Evolutionary conservation across 2,329 filamentous ascomycete genomes (phyloP).

Genomic region (Davidsoniella eucalypti): DNA sequence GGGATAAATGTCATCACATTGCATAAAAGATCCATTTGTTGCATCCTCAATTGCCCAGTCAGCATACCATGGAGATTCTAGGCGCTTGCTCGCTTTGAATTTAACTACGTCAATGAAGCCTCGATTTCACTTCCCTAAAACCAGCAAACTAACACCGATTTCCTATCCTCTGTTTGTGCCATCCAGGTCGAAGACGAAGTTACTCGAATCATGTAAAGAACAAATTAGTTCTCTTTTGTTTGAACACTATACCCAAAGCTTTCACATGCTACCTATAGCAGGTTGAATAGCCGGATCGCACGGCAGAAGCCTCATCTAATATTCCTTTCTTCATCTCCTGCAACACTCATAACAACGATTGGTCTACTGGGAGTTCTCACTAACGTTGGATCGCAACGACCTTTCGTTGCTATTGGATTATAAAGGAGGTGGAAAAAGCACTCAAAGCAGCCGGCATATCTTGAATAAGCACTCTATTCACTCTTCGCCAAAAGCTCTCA

Average conservation of each 20-base stretch:
- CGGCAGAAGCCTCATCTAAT: slow-evolving; percentile 13
- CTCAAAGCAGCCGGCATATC: slow-evolving; percentile 26
- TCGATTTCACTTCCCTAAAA: not conserved
- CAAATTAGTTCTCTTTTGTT: too few species aligned
- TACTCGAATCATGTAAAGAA: slow-evolving; percentile 66
- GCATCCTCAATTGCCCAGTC: not conserved
- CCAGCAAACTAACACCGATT: not conserved
- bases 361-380: not conserved
- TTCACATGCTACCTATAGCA: too few species aligned
- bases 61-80: not conserved
- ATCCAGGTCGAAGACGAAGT: slow-evolving; percentile 73
- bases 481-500: not conserved
- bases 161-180: not conserved
- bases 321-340: not conserved
- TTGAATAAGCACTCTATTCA: slow-evolving; percentile 16
- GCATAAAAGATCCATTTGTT: not conserved
- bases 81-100: slow-evolving; percentile 5
- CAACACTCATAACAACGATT: too few species aligned
- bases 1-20: not conserved
- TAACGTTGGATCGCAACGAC: not conserved
- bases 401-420: not conserved
- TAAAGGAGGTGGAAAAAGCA: slow-evolving; percentile 21
- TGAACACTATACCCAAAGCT: too few species aligned
- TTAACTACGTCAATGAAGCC: too few species aligned
- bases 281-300: slow-evolving; percentile 6